phyloP scores from a whole-genome alignment of 208 protist species.

The Crithidia acanthocephali region DNA sequence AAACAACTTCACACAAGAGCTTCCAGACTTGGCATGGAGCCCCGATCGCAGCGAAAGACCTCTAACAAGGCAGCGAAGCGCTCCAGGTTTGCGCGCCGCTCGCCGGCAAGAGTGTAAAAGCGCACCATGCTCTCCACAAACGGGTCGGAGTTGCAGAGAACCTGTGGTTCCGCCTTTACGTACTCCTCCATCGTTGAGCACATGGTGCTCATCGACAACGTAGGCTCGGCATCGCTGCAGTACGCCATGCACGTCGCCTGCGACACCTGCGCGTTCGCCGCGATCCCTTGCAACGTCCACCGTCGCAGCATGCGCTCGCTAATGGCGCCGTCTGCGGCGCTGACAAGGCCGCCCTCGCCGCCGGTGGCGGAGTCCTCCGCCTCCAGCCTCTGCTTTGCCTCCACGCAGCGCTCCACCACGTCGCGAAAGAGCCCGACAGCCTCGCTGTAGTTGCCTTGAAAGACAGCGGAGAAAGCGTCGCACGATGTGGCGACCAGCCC shows the following conservation, averaged over 20 bases:
- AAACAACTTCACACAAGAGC: slow-evolving; percentile 41
- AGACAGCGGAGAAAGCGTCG: slow-evolving; percentile 29
- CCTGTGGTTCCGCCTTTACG: slow-evolving; percentile 56
- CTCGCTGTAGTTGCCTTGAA: slow-evolving; percentile 17
- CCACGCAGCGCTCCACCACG: slow-evolving; percentile 13
- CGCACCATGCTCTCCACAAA: slow-evolving; percentile 82
- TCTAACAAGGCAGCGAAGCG: slow-evolving; percentile 71
- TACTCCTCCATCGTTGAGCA: slow-evolving; percentile 62
- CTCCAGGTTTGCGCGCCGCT: slow-evolving; percentile 50
- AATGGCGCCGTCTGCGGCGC: slow-evolving; percentile 9
- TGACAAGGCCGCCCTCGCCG: background rate
- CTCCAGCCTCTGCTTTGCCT: slow-evolving; percentile 13
- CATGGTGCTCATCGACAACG: slow-evolving; percentile 30
- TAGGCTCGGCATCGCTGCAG: slow-evolving; percentile 30
- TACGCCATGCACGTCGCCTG: slow-evolving; percentile 74
- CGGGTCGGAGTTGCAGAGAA: slow-evolving; percentile 58
- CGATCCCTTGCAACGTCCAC: slow-evolving; percentile 51
- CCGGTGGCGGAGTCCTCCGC: background rate
- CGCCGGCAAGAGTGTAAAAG: slow-evolving; percentile 75
- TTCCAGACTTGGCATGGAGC: slow-evolving; percentile 62
- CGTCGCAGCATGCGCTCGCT: slow-evolving; percentile 23
- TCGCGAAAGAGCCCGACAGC: slow-evolving; percentile 22
- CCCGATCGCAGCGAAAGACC: slow-evolving; percentile 66
- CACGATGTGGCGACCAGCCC: slow-evolving; percentile 19
- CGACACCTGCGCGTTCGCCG: slow-evolving; percentile 61